These are phyloP conservation scores for Xylaria sp. DNA, from an alignment of 2,329 filamentous ascomycete species.

Conservation along the genomic window DNA sequence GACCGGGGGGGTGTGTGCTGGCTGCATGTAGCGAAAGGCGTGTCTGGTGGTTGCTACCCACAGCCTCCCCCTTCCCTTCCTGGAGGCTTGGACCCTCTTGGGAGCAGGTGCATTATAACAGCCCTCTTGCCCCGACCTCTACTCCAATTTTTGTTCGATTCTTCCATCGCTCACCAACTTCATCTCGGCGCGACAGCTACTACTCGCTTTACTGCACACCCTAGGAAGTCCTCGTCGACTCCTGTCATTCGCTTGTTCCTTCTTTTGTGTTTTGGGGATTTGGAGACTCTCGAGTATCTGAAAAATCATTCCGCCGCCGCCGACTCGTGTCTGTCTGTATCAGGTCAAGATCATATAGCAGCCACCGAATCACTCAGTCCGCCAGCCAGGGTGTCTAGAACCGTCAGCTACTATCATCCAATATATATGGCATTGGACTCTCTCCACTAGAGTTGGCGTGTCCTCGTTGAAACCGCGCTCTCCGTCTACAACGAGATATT, in stretches of 20 bases:
- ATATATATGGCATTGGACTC: conserved; percentile 33
- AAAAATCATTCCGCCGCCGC: conserved; percentile 33
- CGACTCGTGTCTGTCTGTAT: conserved; percentile 22
- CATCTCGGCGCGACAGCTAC: conserved; percentile 47
- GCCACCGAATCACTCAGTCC: conserved; percentile 5
- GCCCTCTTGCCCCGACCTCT: conserved; percentile 42
- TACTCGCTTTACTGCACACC: conserved; percentile 56
- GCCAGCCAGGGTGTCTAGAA: conserved; percentile 3
- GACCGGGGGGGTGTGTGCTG: conserved; percentile 10
- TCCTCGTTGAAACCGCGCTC: conserved; percentile 36
- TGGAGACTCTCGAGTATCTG: conserved; percentile 44
- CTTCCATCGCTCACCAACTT: conserved; percentile 43
- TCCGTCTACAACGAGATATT: conserved; percentile 40
- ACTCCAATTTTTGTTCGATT: conserved; percentile 42
- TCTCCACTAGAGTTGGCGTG: conserved; percentile 30
- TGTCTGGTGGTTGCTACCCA: conserved; percentile 5
- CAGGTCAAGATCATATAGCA: too few species aligned
- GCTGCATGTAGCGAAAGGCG: conserved; percentile 8
- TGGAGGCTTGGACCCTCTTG: conserved; percentile 15
- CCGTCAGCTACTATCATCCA: conserved; percentile 30
- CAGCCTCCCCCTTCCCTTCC: conserved; percentile 18
- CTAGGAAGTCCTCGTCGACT: conserved; percentile 76
- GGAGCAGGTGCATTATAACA: too few species aligned
- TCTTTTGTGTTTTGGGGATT: conserved; percentile 55
- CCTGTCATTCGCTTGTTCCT: conserved; percentile 73